These are phyloP conservation scores for Penicillium sp. DNA, from an alignment of 2,329 filamentous ascomycete species.

Conservation along the genomic window DNA sequence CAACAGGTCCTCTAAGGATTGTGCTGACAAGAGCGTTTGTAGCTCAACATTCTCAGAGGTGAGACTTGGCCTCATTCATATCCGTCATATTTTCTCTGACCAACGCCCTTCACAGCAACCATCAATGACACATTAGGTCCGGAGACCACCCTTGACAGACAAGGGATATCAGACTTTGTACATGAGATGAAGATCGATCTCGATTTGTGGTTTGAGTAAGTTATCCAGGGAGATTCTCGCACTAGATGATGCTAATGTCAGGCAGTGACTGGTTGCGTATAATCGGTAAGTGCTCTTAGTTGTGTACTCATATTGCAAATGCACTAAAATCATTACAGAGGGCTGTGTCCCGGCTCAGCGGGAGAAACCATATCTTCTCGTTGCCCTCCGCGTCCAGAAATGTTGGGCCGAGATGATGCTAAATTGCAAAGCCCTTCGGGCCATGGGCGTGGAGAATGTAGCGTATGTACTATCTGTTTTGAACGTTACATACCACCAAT, in stretches of 20 bases:
- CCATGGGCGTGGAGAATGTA: slow-evolving; percentile 58
- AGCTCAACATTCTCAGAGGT: slow-evolving; percentile 53
- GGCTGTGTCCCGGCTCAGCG: slow-evolving; percentile 35
- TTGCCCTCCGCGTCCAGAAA: slow-evolving; percentile 59
- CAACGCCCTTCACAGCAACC: slow-evolving; percentile 33
- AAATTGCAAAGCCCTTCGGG: slow-evolving; percentile 58
- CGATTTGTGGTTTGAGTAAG: slow-evolving; percentile 56
- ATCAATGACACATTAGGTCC: slow-evolving; percentile 46
- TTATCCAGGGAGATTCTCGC: neutral
- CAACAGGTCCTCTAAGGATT: neutral
- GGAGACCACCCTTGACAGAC: slow-evolving; percentile 35
- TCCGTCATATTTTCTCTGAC: slow-evolving; percentile 4
- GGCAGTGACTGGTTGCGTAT: slow-evolving; percentile 46
- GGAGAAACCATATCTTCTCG: slow-evolving; percentile 48
- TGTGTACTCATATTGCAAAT: no score
- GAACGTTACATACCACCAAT: neutral
- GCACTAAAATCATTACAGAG: slow-evolving; percentile 28
- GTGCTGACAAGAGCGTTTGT: slow-evolving; percentile 14
- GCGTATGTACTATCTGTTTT: slow-evolving; percentile 35
- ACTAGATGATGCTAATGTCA: slow-evolving; percentile 12
- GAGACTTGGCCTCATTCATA: neutral
- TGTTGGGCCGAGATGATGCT: slow-evolving; percentile 62
- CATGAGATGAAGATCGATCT: slow-evolving; percentile 56
- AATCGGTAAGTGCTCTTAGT: slow-evolving; percentile 34
- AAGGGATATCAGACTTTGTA: slow-evolving; percentile 50